A percentile compares a stretch with the other conserved stretches of the same genome.
Evolutionary conservation across 805 yeast species (phyloP).

Genomic region (Ogataea degrootiae): DNA sequence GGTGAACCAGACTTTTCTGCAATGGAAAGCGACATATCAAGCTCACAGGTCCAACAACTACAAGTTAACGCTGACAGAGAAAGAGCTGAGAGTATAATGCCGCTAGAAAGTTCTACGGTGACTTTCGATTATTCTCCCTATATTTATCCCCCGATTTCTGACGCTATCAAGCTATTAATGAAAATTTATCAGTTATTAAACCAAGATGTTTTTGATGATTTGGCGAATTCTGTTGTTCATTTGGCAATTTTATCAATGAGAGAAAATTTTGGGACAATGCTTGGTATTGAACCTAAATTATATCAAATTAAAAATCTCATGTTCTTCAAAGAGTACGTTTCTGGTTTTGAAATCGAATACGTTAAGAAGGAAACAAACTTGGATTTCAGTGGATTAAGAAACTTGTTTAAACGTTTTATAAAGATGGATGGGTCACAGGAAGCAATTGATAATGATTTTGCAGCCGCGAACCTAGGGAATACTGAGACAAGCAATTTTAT

Average conservation of each 20-base stretch:
- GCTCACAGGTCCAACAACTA: background rate
- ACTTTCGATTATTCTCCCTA: slow-evolving; percentile 7
- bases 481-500: slow-evolving; percentile 13
- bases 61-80: slow-evolving; percentile 1
- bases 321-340: slow-evolving; percentile 62
- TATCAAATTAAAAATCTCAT: slow-evolving; percentile 70
- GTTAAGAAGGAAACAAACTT: slow-evolving; percentile 66
- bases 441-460: slow-evolving; percentile 15
- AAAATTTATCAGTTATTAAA: slow-evolving; percentile 77
- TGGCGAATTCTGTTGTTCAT: slow-evolving; percentile 84
- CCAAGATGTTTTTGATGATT: slow-evolving; percentile 76
- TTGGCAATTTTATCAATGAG: slow-evolving; percentile 63
- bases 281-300: slow-evolving; percentile 58
- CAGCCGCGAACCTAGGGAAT: slow-evolving; percentile 10
- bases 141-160: slow-evolving; percentile 64
- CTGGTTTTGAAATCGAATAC: slow-evolving; percentile 74
- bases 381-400: slow-evolving; percentile 74
- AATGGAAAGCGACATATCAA: background rate
- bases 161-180: slow-evolving; percentile 64
- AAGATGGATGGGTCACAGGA: slow-evolving; percentile 20
- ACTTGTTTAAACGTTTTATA: slow-evolving; percentile 35
- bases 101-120: slow-evolving; percentile 6
- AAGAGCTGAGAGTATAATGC: slow-evolving; percentile 11
- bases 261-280: slow-evolving; percentile 42
- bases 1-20: background rate